Evolutionary conservation across 2,329 filamentous ascomycete species (phyloP), one percentile per base, ranked within the genome.

Genomic region (Esteya vermicola): DNA sequence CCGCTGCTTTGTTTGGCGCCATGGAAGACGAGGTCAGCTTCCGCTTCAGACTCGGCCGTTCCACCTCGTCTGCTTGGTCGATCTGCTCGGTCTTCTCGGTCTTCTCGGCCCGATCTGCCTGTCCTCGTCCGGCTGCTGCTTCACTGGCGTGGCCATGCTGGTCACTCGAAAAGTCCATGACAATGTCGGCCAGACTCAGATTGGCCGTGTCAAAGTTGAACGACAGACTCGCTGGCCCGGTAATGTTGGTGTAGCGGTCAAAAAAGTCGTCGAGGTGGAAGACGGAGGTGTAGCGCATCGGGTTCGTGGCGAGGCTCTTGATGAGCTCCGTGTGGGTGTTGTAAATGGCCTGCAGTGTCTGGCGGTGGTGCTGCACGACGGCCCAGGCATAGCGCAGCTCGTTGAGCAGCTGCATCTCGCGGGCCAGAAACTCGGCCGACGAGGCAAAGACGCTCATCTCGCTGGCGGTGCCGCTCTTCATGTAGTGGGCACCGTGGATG

Each of bases 191-290:
- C 40, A 91, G 72, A 14, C 72, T 79, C 28, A 89, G 65, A 51
- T 86, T 82, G 2, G 81, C 77, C 2, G 81, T 75, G 50, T 91
- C 83, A 40, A 91, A 83, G 6, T 58, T 63, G 47, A 68, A 72
- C 0, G 68, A 64, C 42, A 75, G 68, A 1, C 77, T 79, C 0
- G 75, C 76, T 18, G 63, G 62, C 0, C 69, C 66, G 1, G 65
- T 64, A 33, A 76, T 65, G 43, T 69, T 72, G 1, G 63, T 59
- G 44, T 93, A 93, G 22, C 85, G 70, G 50, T 91, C 83, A 50
- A 91, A 88, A 57, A 93, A 93, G 53, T 91, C 83, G 47, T 91
- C 85, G 13, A 88, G 70, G 45, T 91, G 83, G 51, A 91, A 89
- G 2, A 84, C 81, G 0, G 83, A 79, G 1, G 78, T 78, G 48